Conservation (phyloP, 2,329 filamentous ascomycete species). For the Fonsecaea pugnacius region DNA sequence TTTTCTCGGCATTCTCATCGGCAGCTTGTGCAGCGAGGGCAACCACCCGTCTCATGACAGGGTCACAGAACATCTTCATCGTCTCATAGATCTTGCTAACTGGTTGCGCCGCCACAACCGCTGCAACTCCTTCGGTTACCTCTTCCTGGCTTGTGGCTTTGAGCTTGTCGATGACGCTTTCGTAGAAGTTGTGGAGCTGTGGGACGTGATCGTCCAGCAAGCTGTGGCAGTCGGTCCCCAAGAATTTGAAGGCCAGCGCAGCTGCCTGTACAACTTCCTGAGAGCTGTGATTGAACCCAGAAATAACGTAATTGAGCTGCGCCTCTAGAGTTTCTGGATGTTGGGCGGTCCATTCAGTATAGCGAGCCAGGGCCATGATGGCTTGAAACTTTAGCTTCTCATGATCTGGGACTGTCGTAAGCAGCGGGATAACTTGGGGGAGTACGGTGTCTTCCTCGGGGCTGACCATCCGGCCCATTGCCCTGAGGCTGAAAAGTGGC, state of each 20-base stretch:
- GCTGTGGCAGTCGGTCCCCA: slow-evolving; percentile 92
- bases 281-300: slow-evolving; percentile 84
- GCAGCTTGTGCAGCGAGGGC: slow-evolving; percentile 81
- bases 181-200: slow-evolving; percentile 90
- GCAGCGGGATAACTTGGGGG: slow-evolving; percentile 86
- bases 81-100: slow-evolving; percentile 77
- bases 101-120: slow-evolving; percentile 85
- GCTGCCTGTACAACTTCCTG: slow-evolving; percentile 90
- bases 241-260: slow-evolving; percentile 93
- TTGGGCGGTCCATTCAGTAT: slow-evolving; percentile 96
- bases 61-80: slow-evolving; percentile 91
- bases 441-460: slow-evolving; percentile 84
- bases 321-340: slow-evolving; percentile 90
- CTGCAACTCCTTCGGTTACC: slow-evolving; percentile 92
- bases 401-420: slow-evolving; percentile 92
- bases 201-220: slow-evolving; percentile 80
- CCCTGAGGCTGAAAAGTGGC: slow-evolving; percentile 90
- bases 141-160: slow-evolving; percentile 90
- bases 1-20: slow-evolving; percentile 80
- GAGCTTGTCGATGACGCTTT: slow-evolving; percentile 83
- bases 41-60: slow-evolving; percentile 84
- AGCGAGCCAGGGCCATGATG: slow-evolving; percentile 94
- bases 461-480: slow-evolving; percentile 95
- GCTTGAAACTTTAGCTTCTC: slow-evolving; percentile 98
- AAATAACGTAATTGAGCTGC: slow-evolving; percentile 94